Evolutionary conservation across 441 rosid genomes (phyloP).

Genomic region (Erodium trifolium): DNA sequence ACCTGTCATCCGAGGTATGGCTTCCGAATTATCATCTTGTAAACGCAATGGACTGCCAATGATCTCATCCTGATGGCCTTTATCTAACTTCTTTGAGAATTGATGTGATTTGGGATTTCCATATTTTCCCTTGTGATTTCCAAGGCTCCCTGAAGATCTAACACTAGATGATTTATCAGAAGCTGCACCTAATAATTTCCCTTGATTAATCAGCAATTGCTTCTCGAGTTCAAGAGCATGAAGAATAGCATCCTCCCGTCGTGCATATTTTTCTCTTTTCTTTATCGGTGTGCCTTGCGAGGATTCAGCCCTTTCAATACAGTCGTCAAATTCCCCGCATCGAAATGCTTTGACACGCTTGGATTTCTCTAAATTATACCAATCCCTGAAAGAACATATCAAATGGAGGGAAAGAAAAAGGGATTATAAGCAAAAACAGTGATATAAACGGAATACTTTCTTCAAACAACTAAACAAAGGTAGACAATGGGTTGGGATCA

Average conservation of each 20-base stretch:
- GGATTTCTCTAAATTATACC: conserved; percentile 98
- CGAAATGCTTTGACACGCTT: conserved; percentile 96
- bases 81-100: conserved; percentile 24
- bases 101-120: conserved; percentile 28
- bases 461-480: neutral
- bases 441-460: neutral
- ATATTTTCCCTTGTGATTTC: conserved; percentile 31
- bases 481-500: neutral
- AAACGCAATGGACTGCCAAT: conserved; percentile 18
- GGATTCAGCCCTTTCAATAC: conserved; percentile 83
- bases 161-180: conserved; percentile 32
- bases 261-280: conserved; percentile 97
- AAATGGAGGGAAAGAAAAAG: neutral
- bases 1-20: conserved; percentile 70
- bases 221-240: conserved; percentile 98
- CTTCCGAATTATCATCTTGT: conserved; percentile 47
- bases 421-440: neutral
- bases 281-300: conserved; percentile 68
- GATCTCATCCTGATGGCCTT: conserved; percentile 29
- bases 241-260: conserved; percentile 97
- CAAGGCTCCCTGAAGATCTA: conserved; percentile 33
- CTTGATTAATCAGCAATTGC: conserved; percentile 52
- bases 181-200: conserved; percentile 25
- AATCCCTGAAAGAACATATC: conserved; percentile 52
- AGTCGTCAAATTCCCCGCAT: conserved; percentile 96